Base-by-base conservation (phyloP, 2,329 filamentous ascomycete species). In the Fusarium fujikuroi region DNA sequence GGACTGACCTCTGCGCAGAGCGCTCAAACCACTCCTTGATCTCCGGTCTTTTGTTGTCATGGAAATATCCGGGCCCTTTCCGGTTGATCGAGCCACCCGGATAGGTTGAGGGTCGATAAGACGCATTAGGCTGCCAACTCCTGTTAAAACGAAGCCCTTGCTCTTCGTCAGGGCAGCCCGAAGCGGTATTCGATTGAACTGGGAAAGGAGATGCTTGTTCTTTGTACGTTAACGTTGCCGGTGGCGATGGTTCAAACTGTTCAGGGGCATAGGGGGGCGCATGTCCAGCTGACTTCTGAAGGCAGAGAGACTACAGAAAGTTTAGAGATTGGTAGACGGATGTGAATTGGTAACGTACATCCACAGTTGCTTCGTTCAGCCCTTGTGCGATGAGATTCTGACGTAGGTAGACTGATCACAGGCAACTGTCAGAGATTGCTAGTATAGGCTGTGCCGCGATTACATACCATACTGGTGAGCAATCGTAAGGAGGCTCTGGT, bases 381-480 rank as follows among this genome's bases (percentile, higher is more conserved):
- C 88, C 88, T 32, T 85, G 86, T 65, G 79, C 79, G 53, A 86
- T 78, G 34, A 90, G 83, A 60, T 86, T 89, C n/a, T 81, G 82
- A 23, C 76, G 74, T 25, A 80, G 58, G 36, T 69, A 74, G 39
- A 63, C 78, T 79, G 47, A 18, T n/a, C 16, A 40, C 10, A 37
- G 34, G 11, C 30, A 49, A 25, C 14, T 28, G 32, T 75, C 40
- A 74, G 63, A 40, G 15, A 25, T 16, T 25, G 42, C 30, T 37
- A 43, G 25, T 10, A 25, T 23, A 18, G 28, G 30, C 23, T 9
- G 32, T 19, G 21, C 25, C 32, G 23, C 28, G 16, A 15, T 10
- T 28, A 25, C 83, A 72, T 85, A 91, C 90, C 83, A 77, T 90
- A 91, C 79, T 91, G 86, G 66, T 82, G 84, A 56, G 85, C 83